Evolutionary conservation across 1,139 yeast species (phyloP), one percentile per base, ranked within the genome.

Genomic region (Zygosaccharomyces sapae): DNA sequence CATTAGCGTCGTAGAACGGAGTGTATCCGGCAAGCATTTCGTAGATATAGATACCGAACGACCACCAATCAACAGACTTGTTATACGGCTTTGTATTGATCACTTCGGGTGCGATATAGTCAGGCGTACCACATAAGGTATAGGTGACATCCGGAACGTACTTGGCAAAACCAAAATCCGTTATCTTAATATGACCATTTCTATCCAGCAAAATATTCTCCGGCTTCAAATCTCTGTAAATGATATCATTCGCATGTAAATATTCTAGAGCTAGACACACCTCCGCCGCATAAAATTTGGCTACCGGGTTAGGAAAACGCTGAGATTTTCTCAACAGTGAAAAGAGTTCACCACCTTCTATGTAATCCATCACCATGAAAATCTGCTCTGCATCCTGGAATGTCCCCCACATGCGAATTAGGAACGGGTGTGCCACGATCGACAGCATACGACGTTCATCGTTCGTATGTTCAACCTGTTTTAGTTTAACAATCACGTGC

Each of bases 11-110:
- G 69, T 87, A 92, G 68, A 92, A 92, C 13, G 98, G 98, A 2
- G 98, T 92, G 70, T 86, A 88, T n/a, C 98, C 98, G 1, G 97
- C 87, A 55, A 92, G 75, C 97, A 90, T 90, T 71, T 90, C 97
- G 67, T 84, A 90, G 38, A 90, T 88, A 54, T 90, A 76, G 43
- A 90, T 87, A 10, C 97, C 97, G 58, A 90, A 80, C 4, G 96
- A 86, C 97, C 97, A 92, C 97, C 97, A 92, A 69, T 92, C 97
- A 31, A 92, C 97, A 10, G 95, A 85, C 69, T 90, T 90, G 70
- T 90, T 90, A 72, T 92, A 92, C 2, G 97, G 96, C 66, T 89
- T 89, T 10, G 97, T 86, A 38, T 96, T 89, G 44, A 92, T 94
- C 27, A 90, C 97, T 67, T 90, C 97, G 2, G 97, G 97, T 1